Evolutionary conservation across 345 rosid species (phyloP).

Genomic region (Eucalyptus urophylla): DNA sequence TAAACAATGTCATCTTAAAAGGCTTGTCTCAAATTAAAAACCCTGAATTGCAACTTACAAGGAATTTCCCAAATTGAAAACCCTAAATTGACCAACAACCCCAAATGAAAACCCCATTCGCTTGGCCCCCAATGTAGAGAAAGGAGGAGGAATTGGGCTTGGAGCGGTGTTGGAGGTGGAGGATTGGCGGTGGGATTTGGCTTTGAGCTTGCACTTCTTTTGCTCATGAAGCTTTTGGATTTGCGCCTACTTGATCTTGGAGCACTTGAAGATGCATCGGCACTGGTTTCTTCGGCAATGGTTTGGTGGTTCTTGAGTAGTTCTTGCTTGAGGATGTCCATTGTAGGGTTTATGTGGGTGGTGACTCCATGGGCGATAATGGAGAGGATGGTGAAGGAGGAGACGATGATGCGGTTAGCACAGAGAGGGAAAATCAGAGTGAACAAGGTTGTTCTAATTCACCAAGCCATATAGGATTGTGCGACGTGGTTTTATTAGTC

Average conservation of each 20-base stretch:
- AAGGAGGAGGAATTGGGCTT: constrained; percentile 6
- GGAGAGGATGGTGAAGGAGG: neutral
- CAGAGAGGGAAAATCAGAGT: neutral
- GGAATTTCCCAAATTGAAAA: neutral
- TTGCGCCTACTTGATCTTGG: constrained; percentile 74
- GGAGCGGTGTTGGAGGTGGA: constrained; percentile 2
- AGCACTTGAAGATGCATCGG: neutral
- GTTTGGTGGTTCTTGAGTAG: constrained; percentile 31
- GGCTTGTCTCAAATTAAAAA: neutral
- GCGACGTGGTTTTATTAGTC: neutral
- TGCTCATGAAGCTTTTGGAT: constrained; percentile 74
- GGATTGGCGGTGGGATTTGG: constrained; percentile 44
- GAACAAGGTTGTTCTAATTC: neutral
- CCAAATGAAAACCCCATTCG: too few relatives aligned
- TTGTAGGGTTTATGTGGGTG: neutral
- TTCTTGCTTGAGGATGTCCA: neutral
- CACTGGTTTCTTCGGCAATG: accelerated
- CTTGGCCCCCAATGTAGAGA: neutral
- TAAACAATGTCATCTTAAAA: neutral
- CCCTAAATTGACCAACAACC: neutral
- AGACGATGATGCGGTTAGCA: neutral
- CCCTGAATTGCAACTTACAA: neutral
- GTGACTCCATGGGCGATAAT: neutral
- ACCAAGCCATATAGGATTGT: neutral
- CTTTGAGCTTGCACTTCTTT: constrained; percentile 65